phyloP scores from a whole-genome alignment of 1,139 yeast species.

The Tardiomyces digboiensis region DNA sequence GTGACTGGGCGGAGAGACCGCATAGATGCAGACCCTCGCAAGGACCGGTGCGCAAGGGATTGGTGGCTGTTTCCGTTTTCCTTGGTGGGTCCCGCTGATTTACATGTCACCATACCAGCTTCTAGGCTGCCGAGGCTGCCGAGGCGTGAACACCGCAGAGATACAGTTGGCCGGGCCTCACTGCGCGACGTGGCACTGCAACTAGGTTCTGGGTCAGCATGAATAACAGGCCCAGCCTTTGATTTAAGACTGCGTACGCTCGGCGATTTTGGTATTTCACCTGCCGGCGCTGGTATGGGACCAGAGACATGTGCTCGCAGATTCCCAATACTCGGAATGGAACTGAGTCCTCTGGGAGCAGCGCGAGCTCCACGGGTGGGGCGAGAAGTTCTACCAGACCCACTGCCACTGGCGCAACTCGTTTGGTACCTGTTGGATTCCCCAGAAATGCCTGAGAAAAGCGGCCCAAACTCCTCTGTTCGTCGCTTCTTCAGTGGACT shows the following conservation, averaged over 20 bases:
- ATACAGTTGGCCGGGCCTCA: too few relatives aligned
- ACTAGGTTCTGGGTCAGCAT: neutral
- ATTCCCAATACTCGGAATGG: neutral
- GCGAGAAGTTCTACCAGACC: neutral
- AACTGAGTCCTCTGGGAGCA: neutral
- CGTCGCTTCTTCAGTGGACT: neutral
- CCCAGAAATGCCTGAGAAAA: neutral
- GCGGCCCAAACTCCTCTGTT: neutral
- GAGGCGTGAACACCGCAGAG: too few relatives aligned
- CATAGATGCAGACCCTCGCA: neutral
- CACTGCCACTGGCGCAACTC: neutral
- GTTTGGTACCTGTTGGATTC: neutral
- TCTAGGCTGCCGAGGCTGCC: too few relatives aligned
- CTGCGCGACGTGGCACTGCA: too few relatives aligned
- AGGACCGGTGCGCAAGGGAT: too few relatives aligned
- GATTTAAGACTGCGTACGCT: neutral
- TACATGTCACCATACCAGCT: too few relatives aligned
- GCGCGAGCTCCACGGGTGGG: neutral
- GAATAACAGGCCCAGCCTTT: neutral
- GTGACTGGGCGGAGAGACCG: neutral
- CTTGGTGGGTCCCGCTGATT: too few relatives aligned
- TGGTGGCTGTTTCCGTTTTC: too few relatives aligned
- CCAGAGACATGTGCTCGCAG: neutral
- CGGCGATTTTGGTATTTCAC: neutral
- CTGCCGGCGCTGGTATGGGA: neutral